phyloP scores from a whole-genome alignment of 805 yeast species.

The Myxozyma melibiosi region DNA sequence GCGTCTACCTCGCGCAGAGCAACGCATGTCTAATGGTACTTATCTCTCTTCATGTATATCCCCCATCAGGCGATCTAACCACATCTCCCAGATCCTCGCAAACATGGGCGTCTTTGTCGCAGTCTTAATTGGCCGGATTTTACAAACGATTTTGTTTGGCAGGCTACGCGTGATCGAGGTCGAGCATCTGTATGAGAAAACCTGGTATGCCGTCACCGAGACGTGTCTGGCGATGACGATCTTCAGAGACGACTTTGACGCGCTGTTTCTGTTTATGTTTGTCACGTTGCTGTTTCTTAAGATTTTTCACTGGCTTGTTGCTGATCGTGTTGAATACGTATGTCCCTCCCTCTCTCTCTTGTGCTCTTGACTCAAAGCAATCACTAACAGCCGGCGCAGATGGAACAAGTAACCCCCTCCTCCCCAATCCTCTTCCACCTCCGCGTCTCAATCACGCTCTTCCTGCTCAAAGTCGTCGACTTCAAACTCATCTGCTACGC shows the following conservation, averaged over 20 bases:
- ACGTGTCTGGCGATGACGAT: slow-evolving; percentile 57
- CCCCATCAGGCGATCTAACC: no score
- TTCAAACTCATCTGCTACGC: slow-evolving; percentile 55
- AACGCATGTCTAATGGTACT: slow-evolving; percentile 51
- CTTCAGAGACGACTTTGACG: slow-evolving; percentile 52
- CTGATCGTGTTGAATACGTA: slow-evolving; percentile 52
- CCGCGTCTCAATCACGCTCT: slow-evolving; percentile 50
- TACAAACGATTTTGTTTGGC: slow-evolving; percentile 67
- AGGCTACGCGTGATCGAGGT: slow-evolving; percentile 70
- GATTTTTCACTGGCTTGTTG: slow-evolving; percentile 75
- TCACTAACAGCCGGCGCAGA: slow-evolving; percentile 7
- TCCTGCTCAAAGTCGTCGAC: slow-evolving; percentile 54
- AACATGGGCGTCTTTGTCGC: slow-evolving; percentile 36
- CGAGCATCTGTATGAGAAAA: slow-evolving; percentile 70
- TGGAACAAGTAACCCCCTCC: slow-evolving; percentile 46
- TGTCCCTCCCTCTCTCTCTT: slow-evolving; percentile 38
- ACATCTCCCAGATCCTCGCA: slow-evolving; percentile 25
- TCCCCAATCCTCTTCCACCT: slow-evolving; percentile 43
- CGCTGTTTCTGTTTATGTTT: slow-evolving; percentile 50
- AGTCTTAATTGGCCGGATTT: slow-evolving; percentile 49
- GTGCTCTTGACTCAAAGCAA: slow-evolving; percentile 26
- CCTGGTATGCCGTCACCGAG: slow-evolving; percentile 65
- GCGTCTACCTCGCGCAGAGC: slow-evolving; percentile 56
- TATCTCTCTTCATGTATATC: no score
- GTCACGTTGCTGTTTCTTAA: slow-evolving; percentile 54